Evolutionary conservation across 176 grass and related monocot species (phyloP).

Genomic region (Juncus inflexus): DNA sequence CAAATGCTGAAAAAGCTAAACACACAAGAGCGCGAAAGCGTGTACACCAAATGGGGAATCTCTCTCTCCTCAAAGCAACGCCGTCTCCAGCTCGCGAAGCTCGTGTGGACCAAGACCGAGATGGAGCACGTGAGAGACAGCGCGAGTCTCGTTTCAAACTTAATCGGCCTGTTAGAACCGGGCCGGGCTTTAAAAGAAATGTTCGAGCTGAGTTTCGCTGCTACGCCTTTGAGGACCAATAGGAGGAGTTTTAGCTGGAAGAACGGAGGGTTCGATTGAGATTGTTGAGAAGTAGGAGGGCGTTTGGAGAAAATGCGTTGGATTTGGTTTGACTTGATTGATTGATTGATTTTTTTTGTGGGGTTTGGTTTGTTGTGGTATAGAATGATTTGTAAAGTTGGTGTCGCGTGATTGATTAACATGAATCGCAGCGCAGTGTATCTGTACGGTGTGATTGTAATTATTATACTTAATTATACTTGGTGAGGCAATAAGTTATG

Average conservation of each 20-base stretch:
- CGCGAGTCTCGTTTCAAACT: constrained; percentile 50
- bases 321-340: not conserved
- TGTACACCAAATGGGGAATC: constrained; percentile 71
- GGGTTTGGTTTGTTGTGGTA: not conserved
- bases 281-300: not conserved
- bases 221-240: constrained; percentile 40
- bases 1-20: constrained; percentile 65
- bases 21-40: constrained; percentile 48
- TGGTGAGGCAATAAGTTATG: constrained; percentile 22
- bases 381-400: constrained; percentile 25
- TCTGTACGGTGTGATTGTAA: constrained; percentile 3
- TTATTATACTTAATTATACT: constrained; percentile 28
- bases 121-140: constrained; percentile 75
- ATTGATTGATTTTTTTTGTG: not conserved
- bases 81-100: constrained; percentile 55
- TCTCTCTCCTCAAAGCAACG: constrained; percentile 63
- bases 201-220: constrained; percentile 70
- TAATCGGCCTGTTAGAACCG: constrained; percentile 49
- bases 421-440: constrained; percentile 23
- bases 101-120: constrained; percentile 59
- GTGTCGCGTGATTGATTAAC: constrained; percentile 14
- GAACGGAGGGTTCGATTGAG: constrained; percentile 13
- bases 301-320: constrained; percentile 13
- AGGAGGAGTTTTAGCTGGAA: constrained; percentile 56
- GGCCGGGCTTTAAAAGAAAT: constrained; percentile 72